Evolutionary conservation across 2,329 filamentous ascomycete genomes (phyloP).

Genomic region (Albophoma yamanashiensis): DNA sequence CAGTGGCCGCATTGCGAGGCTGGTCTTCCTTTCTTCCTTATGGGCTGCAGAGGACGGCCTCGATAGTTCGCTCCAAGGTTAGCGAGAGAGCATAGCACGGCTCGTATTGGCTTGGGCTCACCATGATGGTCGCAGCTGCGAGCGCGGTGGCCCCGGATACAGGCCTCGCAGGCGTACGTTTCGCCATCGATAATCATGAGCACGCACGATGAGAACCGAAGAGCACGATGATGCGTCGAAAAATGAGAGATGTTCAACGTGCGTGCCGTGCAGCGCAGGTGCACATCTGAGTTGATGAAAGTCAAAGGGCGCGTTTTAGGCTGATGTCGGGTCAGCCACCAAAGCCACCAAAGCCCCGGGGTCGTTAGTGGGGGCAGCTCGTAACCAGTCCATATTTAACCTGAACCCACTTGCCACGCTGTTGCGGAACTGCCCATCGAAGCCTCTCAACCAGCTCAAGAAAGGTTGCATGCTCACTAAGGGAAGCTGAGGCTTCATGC

Average conservation of each 20-base stretch:
- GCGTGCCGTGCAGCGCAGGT: background rate
- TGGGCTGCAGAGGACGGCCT: background rate
- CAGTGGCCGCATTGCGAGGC: conserved; percentile 2
- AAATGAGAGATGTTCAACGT: background rate
- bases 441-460: too few species aligned
- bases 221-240: background rate
- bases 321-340: background rate
- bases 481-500: too few species aligned
- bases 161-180: conserved; percentile 1
- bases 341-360: too few species aligned
- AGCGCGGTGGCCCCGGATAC: conserved; percentile 1
- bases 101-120: background rate
- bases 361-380: too few species aligned
- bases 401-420: too few species aligned
- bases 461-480: background rate
- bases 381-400: too few species aligned
- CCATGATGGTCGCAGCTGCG: background rate
- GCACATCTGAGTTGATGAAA: background rate
- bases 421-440: too few species aligned
- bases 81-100: background rate
- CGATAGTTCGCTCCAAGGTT: background rate
- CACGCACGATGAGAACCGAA: background rate
- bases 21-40: conserved; percentile 1
- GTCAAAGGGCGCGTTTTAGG: background rate
- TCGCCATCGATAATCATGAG: conserved; percentile 1